Percentiles rank a stretch among this genome's conserved stretches.
phyloP scores from a whole-genome alignment of 2,329 filamentous ascomycete species.

The Paradendryphiella salina region DNA sequence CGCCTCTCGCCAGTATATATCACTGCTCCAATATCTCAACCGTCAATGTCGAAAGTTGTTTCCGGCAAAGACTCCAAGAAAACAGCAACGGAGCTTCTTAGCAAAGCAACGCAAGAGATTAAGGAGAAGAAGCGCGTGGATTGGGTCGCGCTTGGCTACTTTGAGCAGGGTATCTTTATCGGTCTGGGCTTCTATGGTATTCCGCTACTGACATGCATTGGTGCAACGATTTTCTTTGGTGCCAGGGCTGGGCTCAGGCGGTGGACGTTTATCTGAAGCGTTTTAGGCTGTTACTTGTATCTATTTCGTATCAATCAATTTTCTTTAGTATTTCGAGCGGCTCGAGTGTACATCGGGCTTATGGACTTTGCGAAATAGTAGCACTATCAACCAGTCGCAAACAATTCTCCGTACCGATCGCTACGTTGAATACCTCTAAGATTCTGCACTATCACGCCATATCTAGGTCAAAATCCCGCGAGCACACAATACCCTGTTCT shows the following conservation, averaged over 20 bases:
- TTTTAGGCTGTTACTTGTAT: neutral
- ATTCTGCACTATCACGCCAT: no score
- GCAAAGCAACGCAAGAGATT: constrained; percentile 31
- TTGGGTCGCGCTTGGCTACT: constrained; percentile 35
- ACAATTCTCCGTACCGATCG: no score
- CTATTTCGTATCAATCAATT: neutral
- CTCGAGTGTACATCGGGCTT: no score
- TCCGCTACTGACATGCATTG: constrained; percentile 36
- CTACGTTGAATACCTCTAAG: no score
- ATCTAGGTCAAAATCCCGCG: no score
- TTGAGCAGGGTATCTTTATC: constrained; percentile 41
- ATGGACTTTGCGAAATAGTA: no score
- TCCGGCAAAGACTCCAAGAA: constrained; percentile 15
- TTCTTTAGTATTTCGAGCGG: no score
- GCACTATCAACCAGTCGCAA: no score
- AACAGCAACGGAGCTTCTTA: constrained; percentile 18
- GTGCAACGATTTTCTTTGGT: constrained; percentile 32
- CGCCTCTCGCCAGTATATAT: constrained; percentile 26
- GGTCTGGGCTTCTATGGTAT: constrained; percentile 43
- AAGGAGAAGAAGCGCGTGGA: constrained; percentile 42
- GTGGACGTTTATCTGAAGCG: constrained; percentile 17
- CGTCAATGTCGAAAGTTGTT: constrained; percentile 24
- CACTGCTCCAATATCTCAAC: constrained; percentile 11
- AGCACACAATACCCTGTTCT: no score
- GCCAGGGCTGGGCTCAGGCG: constrained; percentile 31